A percentile compares a stretch with the other conserved stretches of the same genome.
Conservation (phyloP, 495 filamentous ascomycete genomes). For the Lasiosphaeria miniovina region DNA sequence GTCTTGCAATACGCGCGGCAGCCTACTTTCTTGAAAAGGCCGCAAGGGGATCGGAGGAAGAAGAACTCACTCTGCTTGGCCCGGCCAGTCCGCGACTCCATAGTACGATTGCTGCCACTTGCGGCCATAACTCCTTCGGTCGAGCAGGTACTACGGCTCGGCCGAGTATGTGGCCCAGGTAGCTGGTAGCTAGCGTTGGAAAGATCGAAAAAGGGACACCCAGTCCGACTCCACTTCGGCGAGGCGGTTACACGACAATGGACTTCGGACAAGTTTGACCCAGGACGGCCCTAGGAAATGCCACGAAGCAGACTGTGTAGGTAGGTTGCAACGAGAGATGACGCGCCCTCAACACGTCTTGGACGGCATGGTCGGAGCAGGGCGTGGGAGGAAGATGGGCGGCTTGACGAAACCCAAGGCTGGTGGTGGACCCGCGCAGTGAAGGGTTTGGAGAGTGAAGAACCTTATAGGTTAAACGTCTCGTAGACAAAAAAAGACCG, state of each 20-base stretch:
- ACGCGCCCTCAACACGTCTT: constrained; percentile 14
- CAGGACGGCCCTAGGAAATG: background rate
- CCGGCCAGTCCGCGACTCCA: constrained; percentile 75
- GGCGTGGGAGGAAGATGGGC: background rate
- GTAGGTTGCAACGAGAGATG: constrained; percentile 10
- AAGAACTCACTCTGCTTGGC: constrained; percentile 72
- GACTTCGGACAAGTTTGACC: background rate
- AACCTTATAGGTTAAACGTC: no score
- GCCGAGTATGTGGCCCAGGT: background rate
- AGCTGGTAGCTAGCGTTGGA: background rate
- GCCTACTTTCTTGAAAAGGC: background rate
- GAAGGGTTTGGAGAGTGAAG: no score
- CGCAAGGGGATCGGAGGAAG: background rate
- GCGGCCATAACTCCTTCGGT: constrained; percentile 46
- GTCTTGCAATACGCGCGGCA: background rate
- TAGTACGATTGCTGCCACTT: constrained; percentile 54
- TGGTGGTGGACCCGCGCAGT: no score
- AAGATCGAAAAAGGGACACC: background rate
- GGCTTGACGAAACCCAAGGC: background rate
- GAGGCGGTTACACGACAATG: background rate
- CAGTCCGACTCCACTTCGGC: background rate
- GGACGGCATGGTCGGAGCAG: constrained; percentile 14
- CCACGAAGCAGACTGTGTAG: background rate
- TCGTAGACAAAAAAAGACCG: no score
- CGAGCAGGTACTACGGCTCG: background rate